A percentile compares a stretch with the other conserved stretches of the same genome.
These are phyloP conservation scores for Boletus bicolor DNA, from an alignment of 768 basidiomycete genomes.

Conservation along the genomic window DNA sequence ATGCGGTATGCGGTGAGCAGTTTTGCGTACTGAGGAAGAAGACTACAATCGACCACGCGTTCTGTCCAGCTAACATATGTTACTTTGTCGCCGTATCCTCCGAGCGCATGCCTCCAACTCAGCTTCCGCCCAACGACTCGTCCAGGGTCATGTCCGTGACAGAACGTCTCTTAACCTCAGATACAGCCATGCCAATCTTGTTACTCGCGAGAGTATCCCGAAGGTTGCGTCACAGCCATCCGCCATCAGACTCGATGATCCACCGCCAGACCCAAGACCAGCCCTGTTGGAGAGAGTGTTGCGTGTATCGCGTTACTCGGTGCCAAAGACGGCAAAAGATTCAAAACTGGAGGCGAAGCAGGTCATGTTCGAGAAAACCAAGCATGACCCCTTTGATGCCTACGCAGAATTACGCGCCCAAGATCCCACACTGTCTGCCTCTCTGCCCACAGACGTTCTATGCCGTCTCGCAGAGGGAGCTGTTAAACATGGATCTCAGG, in stretches of 20 bases:
- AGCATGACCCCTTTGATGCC: constrained; percentile 28
- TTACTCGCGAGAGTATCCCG: constrained; percentile 13
- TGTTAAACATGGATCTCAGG: constrained; percentile 28
- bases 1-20: constrained; percentile 60
- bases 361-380: constrained; percentile 11
- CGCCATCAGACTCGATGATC: not conserved
- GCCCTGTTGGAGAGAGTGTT: constrained; percentile 26
- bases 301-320: constrained; percentile 27
- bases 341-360: constrained; percentile 8
- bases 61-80: constrained; percentile 68
- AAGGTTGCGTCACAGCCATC: constrained; percentile 3
- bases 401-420: constrained; percentile 26
- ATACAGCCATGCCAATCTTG: constrained; percentile 11
- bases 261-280: constrained; percentile 6
- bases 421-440: constrained; percentile 20
- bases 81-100: constrained; percentile 61
- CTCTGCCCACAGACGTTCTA: constrained; percentile 28
- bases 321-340: constrained; percentile 18
- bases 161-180: constrained; percentile 8
- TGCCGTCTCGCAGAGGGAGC: constrained; percentile 31
- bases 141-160: constrained; percentile 18
- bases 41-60: not conserved
- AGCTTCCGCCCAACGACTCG: constrained; percentile 20
- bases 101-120: constrained; percentile 42
- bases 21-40: not conserved